Evolutionary conservation across 768 basidiomycete species (phyloP), one percentile per base, ranked within the genome.

Genomic region (Termitomyces sp.): DNA sequence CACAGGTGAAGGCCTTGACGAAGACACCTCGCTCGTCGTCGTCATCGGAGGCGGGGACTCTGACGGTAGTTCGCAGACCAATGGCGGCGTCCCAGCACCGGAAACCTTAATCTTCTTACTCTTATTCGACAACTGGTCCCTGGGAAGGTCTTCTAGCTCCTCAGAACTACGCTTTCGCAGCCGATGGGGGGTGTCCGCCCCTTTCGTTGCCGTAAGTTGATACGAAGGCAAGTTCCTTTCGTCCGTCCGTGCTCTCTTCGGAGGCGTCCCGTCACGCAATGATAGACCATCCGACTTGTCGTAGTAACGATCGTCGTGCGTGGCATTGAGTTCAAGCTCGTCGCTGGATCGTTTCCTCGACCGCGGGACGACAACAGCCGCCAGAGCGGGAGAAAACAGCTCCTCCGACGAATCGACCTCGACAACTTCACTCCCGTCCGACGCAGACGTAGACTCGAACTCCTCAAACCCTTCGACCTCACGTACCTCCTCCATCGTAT

Each of bases 151-250:
- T 1, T 78, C 76, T 22, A 81, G 69, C 61, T 82, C 81, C 60
- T 81, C 80, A 33, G 80, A 82, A 36, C 77, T 75, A 22, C 81
- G 75, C 60, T 82, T 82, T 57, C 74, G 70, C 62, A 74, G 66
- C 20, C 74, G 69, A 18, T 63, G 43, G 6, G 58, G 61, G 3
- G 64, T 54, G 56, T 46, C 54, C 22, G 26, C 54, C 32, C 22
- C 28, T 50, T 47, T 57, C 28, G 24, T 57, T 22, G 32, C 20
- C 47, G 22, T 42, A 26, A 28, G 52, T n/a, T 44, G 60, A 22
- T 54, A 30, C 30, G 18, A 60, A 46, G 51, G 57, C 14, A 61
- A 60, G 9, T 58, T 44, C 53, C 62, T 53, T 38, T 54, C 43
- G 5, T 54, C 56, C 53, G 43, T 60, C 52, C 60, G 55, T 8